phyloP scores from a whole-genome alignment of 305 asterid species.

The Rubia tinctorum region DNA sequence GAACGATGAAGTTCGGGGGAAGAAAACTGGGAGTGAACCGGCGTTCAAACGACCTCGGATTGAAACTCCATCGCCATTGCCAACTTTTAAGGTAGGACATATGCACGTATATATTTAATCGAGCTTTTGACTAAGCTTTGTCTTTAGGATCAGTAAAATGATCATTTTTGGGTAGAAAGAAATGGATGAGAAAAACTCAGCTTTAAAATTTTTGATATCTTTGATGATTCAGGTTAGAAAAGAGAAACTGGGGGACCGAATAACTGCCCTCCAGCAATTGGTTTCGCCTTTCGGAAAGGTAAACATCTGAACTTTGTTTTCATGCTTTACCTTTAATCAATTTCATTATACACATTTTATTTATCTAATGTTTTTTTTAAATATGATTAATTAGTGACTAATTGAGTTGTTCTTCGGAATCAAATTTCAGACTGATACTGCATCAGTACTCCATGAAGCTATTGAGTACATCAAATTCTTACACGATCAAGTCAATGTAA shows the following conservation, averaged over 20 bases:
- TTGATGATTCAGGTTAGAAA: slow-evolving; percentile 60
- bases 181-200: slow-evolving; percentile 27
- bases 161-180: slow-evolving; percentile 25
- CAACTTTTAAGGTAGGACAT: slow-evolving; percentile 75
- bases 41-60: slow-evolving; percentile 59
- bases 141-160: slow-evolving; percentile 11
- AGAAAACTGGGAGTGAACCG: slow-evolving; percentile 41
- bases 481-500: slow-evolving; percentile 85
- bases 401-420: background rate
- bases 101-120: slow-evolving; percentile 2
- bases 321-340: slow-evolving; percentile 10
- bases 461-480: slow-evolving; percentile 80
- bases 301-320: slow-evolving; percentile 25
- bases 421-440: slow-evolving; percentile 74
- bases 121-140: slow-evolving; percentile 30
- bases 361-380: too few species aligned
- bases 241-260: slow-evolving; percentile 88
- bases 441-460: slow-evolving; percentile 94
- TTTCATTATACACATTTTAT: background rate
- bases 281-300: slow-evolving; percentile 99
- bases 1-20: slow-evolving; percentile 35
- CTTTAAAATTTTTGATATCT: slow-evolving; percentile 18
- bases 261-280: slow-evolving; percentile 93
- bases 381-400: background rate
- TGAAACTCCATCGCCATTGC: slow-evolving; percentile 82